Evolutionary conservation across 805 yeast genomes (phyloP).

Genomic region (Candida krabiensis): DNA sequence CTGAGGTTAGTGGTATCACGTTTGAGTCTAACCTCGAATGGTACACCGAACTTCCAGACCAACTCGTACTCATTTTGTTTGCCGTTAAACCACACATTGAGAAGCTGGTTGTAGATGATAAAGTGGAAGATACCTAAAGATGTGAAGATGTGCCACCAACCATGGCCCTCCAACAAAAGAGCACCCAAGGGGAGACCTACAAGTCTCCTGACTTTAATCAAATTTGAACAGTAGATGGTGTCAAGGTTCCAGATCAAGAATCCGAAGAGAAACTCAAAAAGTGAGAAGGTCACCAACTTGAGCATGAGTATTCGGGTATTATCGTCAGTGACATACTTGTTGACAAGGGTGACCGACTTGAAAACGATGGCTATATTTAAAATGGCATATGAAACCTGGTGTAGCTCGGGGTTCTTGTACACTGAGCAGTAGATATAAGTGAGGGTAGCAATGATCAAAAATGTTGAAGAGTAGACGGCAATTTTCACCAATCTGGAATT

Average conservation of each 20-base stretch:
- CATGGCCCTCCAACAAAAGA: constrained; percentile 75
- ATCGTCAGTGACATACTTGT: constrained; percentile 50
- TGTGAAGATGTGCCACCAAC: constrained; percentile 92
- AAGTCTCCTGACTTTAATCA: constrained; percentile 56
- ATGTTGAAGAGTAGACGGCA: constrained; percentile 17
- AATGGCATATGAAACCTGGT: constrained; percentile 77
- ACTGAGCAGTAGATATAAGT: constrained; percentile 51
- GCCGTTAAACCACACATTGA: constrained; percentile 62
- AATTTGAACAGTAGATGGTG: constrained; percentile 67
- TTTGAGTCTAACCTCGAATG: constrained; percentile 52
- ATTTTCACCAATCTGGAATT: constrained; percentile 2
- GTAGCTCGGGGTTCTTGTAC: constrained; percentile 74
- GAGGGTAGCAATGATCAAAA: constrained; percentile 14
- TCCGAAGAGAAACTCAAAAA: constrained; percentile 64
- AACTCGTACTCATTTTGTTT: constrained; percentile 52
- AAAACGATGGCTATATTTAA: constrained; percentile 66
- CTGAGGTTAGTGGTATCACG: too few relatives aligned
- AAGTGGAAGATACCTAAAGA: constrained; percentile 83
- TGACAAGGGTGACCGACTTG: constrained; percentile 53
- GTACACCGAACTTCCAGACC: constrained; percentile 53
- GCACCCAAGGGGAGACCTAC: constrained; percentile 83
- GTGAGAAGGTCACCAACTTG: constrained; percentile 57
- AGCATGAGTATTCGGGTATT: constrained; percentile 49
- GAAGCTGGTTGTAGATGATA: constrained; percentile 70
- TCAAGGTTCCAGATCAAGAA: constrained; percentile 85